These are phyloP conservation scores for Mollisia scopiformis DNA, from an alignment of 2,329 filamentous ascomycete genomes.

Conservation along the genomic window DNA sequence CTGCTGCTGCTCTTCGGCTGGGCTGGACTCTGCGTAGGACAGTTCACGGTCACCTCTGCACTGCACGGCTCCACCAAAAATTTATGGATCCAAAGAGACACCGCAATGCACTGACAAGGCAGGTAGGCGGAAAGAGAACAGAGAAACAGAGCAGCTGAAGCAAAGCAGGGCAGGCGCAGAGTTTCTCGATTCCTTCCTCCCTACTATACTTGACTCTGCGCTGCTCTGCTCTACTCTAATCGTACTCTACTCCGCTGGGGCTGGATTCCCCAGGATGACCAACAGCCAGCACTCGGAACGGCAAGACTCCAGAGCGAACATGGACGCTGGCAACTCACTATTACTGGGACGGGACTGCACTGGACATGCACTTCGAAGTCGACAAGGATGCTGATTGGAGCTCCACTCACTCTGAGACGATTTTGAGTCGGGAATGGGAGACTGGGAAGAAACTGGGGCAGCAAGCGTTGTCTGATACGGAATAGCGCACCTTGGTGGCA, in stretches of 20 bases:
- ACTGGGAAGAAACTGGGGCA: conserved; percentile 9
- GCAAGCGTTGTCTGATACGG: conserved; percentile 23
- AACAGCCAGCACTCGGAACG: conserved; percentile 10
- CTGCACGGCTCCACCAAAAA: conserved; percentile 1
- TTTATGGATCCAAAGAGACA: neutral
- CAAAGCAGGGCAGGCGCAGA: neutral
- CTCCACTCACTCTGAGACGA: conserved; percentile 23
- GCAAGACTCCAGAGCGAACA: too few species aligned
- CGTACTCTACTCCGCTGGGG: too few species aligned
- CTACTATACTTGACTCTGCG: too few species aligned
- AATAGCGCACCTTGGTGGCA: conserved; percentile 15
- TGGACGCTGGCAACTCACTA: too few species aligned
- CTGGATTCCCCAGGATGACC: conserved; percentile 17
- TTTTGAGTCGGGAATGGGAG: conserved; percentile 13
- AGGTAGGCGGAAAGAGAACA: neutral
- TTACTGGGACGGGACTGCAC: too few species aligned
- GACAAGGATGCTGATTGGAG: conserved; percentile 19
- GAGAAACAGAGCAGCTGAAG: neutral
- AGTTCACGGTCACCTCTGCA: neutral
- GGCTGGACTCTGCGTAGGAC: neutral
- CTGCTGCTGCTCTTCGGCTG: too few species aligned
- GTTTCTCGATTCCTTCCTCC: neutral
- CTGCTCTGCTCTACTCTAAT: too few species aligned
- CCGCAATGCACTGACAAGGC: neutral
- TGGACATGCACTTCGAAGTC: neutral